These are phyloP conservation scores for Phytophthora cactorum DNA, from an alignment of 352 stramenopile genomes.

Conservation along the genomic window DNA sequence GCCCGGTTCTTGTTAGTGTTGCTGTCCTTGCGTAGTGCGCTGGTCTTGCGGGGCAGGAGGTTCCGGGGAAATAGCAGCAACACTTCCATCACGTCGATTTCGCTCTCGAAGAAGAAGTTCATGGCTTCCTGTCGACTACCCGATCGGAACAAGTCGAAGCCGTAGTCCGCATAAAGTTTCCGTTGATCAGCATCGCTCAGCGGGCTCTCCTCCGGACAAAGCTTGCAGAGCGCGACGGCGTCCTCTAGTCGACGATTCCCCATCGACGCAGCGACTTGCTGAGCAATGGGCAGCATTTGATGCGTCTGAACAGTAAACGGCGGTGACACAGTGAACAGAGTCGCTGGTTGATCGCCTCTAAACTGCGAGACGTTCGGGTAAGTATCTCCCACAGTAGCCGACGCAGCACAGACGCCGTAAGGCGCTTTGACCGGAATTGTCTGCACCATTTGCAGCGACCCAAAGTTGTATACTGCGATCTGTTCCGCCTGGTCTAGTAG, in stretches of 20 bases:
- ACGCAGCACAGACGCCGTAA: conserved; percentile 45
- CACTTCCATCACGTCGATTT: conserved; percentile 64
- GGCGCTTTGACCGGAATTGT: conserved; percentile 60
- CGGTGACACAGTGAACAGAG: conserved; percentile 48
- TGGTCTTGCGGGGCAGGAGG: conserved; percentile 62
- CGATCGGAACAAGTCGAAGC: conserved; percentile 57
- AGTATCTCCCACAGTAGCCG: conserved; percentile 12
- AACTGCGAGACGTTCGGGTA: conserved; percentile 9
- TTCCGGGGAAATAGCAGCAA: conserved; percentile 74
- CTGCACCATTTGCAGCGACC: conserved; percentile 59
- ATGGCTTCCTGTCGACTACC: conserved; percentile 49
- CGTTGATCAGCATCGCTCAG: conserved; percentile 61
- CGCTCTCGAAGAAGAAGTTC: conserved; percentile 60
- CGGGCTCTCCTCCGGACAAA: conserved; percentile 72
- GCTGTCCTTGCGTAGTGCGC: conserved; percentile 38
- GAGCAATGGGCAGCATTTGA: conserved; percentile 58
- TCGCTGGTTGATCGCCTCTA: conserved; percentile 34
- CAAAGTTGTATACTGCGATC: conserved; percentile 70
- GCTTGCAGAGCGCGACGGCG: conserved; percentile 65
- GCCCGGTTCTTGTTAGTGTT: conserved; percentile 25
- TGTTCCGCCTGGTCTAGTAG: conserved; percentile 65
- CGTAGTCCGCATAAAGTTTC: conserved; percentile 65
- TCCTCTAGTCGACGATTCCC: conserved; percentile 49
- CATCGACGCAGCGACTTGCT: conserved; percentile 57
- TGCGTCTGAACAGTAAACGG: conserved; percentile 58